phyloP scores from a whole-genome alignment of 208 protist genomes.

The Trichomonas vaginalis region DNA sequence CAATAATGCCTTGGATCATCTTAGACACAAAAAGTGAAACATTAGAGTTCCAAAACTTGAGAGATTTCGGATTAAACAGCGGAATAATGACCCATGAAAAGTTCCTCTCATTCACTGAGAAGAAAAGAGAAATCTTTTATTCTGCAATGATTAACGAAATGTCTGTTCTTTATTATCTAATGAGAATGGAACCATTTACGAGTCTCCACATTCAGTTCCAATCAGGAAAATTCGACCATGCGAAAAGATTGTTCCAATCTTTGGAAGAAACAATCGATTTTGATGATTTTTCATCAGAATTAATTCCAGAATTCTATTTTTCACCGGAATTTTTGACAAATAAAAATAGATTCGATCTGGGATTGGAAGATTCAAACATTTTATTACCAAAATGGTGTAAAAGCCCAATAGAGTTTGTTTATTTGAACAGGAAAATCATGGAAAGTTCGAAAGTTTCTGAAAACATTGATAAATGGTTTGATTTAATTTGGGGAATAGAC shows the following conservation, averaged over 20 bases:
- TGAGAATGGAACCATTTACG: background rate
- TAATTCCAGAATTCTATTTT: constrained; percentile 53
- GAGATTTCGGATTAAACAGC: constrained; percentile 65
- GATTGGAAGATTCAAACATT: constrained; percentile 26
- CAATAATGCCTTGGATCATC: background rate
- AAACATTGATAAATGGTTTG: constrained; percentile 49
- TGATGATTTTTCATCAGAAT: constrained; percentile 19
- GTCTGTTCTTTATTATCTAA: background rate
- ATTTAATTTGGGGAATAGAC: constrained; percentile 47
- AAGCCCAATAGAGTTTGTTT: constrained; percentile 36
- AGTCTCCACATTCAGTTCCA: background rate
- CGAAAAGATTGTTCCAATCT: background rate
- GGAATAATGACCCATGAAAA: background rate
- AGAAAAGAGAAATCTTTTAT: background rate
- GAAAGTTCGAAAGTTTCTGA: constrained; percentile 40
- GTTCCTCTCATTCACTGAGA: background rate
- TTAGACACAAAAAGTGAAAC: background rate
- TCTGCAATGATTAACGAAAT: background rate
- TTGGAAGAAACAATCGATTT: background rate
- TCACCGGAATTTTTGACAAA: constrained; percentile 42
- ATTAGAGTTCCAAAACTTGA: background rate
- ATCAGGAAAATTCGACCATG: background rate
- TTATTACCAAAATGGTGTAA: constrained; percentile 26
- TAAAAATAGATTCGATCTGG: constrained; percentile 38
- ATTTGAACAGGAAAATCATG: constrained; percentile 39